phyloP scores from a whole-genome alignment of 352 stramenopile genomes.

The Discostella stelligera region DNA sequence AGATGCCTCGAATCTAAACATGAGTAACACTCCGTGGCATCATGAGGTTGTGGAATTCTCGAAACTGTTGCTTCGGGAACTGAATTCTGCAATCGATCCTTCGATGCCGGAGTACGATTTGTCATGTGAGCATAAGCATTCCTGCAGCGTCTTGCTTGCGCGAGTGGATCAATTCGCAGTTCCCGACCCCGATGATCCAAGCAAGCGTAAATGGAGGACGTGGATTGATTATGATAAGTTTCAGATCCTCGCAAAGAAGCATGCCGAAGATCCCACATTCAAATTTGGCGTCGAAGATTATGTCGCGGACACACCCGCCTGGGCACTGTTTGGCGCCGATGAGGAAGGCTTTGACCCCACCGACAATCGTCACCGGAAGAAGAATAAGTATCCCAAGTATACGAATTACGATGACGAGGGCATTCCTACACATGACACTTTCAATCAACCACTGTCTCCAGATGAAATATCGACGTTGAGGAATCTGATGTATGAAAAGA shows the following conservation, averaged over 20 bases:
- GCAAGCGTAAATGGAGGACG: constrained; percentile 90
- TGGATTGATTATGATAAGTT: constrained; percentile 99
- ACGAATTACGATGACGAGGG: constrained; percentile 67
- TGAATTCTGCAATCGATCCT: constrained; percentile 67
- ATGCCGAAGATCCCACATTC: constrained; percentile 57
- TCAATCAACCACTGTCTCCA: constrained; percentile 47
- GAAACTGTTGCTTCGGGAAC: constrained; percentile 71
- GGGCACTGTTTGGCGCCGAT: constrained; percentile 92
- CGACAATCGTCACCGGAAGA: constrained; percentile 85
- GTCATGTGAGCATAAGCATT: constrained; percentile 94
- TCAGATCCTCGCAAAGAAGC: constrained; percentile 79
- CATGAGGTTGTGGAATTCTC: constrained; percentile 93
- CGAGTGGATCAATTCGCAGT: constrained; percentile 83
- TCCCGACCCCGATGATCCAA: constrained; percentile 60
- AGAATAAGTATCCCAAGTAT: constrained; percentile 78
- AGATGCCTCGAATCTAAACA: constrained; percentile 96
- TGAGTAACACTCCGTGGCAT: constrained; percentile 98
- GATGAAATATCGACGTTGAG: constrained; percentile 53
- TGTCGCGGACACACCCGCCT: constrained; percentile 90
- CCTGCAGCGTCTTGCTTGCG: constrained; percentile 92
- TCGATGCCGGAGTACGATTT: constrained; percentile 89
- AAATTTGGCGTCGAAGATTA: constrained; percentile 93
- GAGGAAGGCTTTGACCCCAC: constrained; percentile 96
- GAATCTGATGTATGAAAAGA: constrained; percentile 69
- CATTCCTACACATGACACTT: constrained; percentile 76